A percentile compares a stretch with the other conserved stretches of the same genome.
Conservation (phyloP, 352 stramenopile genomes). For the Saprolegnia parasitica region DNA sequence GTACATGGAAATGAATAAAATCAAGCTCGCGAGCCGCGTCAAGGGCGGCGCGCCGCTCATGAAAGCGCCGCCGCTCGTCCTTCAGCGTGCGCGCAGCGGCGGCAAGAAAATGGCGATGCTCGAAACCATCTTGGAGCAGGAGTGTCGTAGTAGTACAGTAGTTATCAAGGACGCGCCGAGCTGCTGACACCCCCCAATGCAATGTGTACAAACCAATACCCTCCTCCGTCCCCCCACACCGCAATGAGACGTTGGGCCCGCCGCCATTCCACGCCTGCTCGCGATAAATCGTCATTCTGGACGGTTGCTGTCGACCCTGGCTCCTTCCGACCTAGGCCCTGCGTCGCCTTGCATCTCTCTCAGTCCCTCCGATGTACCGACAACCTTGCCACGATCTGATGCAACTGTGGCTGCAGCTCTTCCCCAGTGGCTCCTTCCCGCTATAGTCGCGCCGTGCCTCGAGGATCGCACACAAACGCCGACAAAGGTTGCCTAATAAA, state of each 20-base stretch:
- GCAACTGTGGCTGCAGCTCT: no score
- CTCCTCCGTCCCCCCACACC: neutral
- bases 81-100: neutral
- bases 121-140: constrained; percentile 26
- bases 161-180: neutral
- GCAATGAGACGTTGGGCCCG: neutral
- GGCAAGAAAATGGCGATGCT: constrained; percentile 4
- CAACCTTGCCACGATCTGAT: no score
- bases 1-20: constrained; percentile 13
- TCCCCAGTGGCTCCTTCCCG: no score
- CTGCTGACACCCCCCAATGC: neutral
- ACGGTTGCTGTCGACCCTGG: no score
- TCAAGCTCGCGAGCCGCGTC: neutral
- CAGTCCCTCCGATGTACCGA: no score
- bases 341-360: no score
- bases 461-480: no score
- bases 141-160: neutral
- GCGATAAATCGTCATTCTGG: no score
- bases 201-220: neutral
- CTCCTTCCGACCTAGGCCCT: no score
- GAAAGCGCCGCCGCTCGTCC: neutral
- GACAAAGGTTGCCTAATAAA: neutral
- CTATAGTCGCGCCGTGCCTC: no score
- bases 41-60: neutral
- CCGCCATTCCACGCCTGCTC: no score